A percentile compares a stretch with the other conserved stretches of the same genome.
Conservation (phyloP, 2,329 filamentous ascomycete species). For the Sporothrix dimorphospora region DNA sequence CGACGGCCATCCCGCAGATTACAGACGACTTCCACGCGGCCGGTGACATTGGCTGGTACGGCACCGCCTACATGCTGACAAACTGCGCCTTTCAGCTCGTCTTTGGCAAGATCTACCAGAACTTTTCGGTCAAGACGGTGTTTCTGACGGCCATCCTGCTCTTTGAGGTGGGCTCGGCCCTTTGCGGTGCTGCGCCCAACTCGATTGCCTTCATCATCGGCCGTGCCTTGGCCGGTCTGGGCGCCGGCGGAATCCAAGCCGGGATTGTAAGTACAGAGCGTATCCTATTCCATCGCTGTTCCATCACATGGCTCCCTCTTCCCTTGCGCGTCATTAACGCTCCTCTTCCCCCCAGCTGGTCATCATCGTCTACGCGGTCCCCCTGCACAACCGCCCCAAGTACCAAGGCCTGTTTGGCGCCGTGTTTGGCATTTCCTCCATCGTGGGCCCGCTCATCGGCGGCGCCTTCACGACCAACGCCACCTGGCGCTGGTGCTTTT, state of each 20-base stretch:
- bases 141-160: not conserved
- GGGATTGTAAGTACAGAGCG: conserved; percentile 35
- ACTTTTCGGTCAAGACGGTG: not conserved
- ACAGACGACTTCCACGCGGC: conserved; percentile 25
- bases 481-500: conserved; percentile 47
- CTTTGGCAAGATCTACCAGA: conserved; percentile 44
- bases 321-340: too few relatives aligned
- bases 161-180: conserved; percentile 43
- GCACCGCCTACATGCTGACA: conserved; percentile 24
- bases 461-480: conserved; percentile 44
- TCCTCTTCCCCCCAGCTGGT: conserved; percentile 33
- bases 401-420: conserved; percentile 45
- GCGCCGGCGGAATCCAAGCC: conserved; percentile 35
- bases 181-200: conserved; percentile 38
- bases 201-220: not conserved
- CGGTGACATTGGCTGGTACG: conserved; percentile 30
- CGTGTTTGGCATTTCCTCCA: conserved; percentile 43
- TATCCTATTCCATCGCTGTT: not conserved
- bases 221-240: not conserved
- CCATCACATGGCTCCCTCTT: too few relatives aligned
- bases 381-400: conserved; percentile 41
- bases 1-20: conserved; percentile 22
- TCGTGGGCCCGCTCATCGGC: conserved; percentile 45
- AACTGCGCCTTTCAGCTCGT: conserved; percentile 39
- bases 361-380: conserved; percentile 42